Conservation (phyloP, 495 filamentous ascomycete genomes). For the Penicillium samsonianum region DNA sequence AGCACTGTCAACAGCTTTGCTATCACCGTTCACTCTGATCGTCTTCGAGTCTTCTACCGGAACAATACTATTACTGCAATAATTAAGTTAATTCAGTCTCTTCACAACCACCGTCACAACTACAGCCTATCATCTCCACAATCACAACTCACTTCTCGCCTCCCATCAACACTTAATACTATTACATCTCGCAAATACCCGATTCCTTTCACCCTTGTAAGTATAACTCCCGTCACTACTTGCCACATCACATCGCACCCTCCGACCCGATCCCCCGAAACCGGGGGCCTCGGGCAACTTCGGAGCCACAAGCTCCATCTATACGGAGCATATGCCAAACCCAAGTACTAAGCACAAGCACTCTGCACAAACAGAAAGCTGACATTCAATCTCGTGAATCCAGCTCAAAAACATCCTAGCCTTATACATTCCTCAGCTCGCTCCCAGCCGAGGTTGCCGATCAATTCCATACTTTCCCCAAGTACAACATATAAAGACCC, state of each 20-base stretch:
- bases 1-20: slow-evolving; percentile 5
- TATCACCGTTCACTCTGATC: slow-evolving; percentile 7
- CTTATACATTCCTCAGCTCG: neutral
- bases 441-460: slow-evolving; percentile 5
- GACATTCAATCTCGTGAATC: slow-evolving; percentile 7
- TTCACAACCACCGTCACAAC: neutral
- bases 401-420: neutral
- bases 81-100: neutral
- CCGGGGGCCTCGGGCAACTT: slow-evolving; percentile 20
- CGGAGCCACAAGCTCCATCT: slow-evolving; percentile 15
- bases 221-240: slow-evolving; percentile 9
- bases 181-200: neutral
- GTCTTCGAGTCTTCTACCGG: neutral
- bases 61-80: neutral
- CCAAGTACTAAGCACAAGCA: slow-evolving; percentile 12
- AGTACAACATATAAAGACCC: neutral
- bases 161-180: neutral
- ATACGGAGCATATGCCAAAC: slow-evolving; percentile 13
- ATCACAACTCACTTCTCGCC: neutral
- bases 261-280: slow-evolving; percentile 19
- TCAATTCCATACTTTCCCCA: neutral
- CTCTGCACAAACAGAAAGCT: slow-evolving; percentile 7
- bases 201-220: slow-evolving; percentile 16
- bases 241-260: slow-evolving; percentile 19
- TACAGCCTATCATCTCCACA: neutral